Evolutionary conservation across 257 asterid genomes (phyloP).

Genomic region (Solanum paucissectum): DNA sequence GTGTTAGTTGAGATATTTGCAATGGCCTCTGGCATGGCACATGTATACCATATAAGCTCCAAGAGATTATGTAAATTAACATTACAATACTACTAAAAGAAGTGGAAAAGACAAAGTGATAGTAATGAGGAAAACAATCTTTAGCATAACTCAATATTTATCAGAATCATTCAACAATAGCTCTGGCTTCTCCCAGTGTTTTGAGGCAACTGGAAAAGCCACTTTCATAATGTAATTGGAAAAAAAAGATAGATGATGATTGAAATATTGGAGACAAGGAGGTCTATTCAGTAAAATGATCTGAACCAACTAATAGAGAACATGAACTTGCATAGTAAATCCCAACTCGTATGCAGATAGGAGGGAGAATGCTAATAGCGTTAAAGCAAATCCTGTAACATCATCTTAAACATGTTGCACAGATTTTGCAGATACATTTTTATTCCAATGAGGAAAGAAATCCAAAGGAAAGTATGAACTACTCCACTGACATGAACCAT

Average conservation of each 20-base stretch:
- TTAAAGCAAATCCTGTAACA: neutral
- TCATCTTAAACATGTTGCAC: slow-evolving; percentile 1
- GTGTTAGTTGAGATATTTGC: neutral
- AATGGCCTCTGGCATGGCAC: neutral
- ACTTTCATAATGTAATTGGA: neutral
- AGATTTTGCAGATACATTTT: slow-evolving; percentile 23
- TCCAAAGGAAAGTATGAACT: slow-evolving; percentile 5
- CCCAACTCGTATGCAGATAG: neutral
- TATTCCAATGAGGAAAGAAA: slow-evolving; percentile 15
- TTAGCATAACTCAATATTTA: neutral
- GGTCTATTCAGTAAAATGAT: neutral
- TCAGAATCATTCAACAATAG: neutral
- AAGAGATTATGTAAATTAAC: neutral
- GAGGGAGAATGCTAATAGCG: neutral
- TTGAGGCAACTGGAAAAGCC: neutral
- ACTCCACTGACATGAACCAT: slow-evolving; percentile 1
- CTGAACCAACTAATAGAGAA: neutral
- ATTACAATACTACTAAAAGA: neutral
- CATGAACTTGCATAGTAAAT: neutral
- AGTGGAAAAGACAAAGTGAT: neutral
- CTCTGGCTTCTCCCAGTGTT: neutral
- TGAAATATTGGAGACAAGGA: neutral
- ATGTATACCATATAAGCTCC: neutral
- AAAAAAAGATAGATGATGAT: neutral
- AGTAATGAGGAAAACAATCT: neutral